Evolutionary conservation across 2,329 filamentous ascomycete species (phyloP).

Genomic region (Aspergillus fumigatus): DNA sequence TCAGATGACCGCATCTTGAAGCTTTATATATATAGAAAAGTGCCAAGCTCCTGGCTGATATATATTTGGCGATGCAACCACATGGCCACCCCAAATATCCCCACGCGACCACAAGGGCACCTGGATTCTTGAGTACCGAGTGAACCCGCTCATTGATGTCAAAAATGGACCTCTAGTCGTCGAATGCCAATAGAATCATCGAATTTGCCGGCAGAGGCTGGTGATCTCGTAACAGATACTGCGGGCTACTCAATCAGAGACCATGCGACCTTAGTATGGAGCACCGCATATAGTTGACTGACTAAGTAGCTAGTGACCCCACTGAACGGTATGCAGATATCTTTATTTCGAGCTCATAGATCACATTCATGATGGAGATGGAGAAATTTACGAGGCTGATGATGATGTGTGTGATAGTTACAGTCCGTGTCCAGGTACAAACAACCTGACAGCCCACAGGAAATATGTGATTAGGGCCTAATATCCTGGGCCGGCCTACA

Average conservation of each 20-base stretch:
- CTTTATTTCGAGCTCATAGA: neutral
- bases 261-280: neutral
- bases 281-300: neutral
- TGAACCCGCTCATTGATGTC: neutral
- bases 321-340: neutral
- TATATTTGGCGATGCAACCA: neutral
- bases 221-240: neutral
- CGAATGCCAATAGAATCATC: neutral
- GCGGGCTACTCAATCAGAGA: neutral
- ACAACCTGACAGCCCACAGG: too few species aligned
- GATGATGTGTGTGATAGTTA: neutral
- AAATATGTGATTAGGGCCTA: too few species aligned
- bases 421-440: neutral
- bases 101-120: neutral
- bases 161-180: neutral
- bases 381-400: neutral
- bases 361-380: too few species aligned
- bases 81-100: neutral
- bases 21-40: neutral
- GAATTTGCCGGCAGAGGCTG: neutral
- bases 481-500: too few species aligned
- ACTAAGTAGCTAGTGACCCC: neutral
- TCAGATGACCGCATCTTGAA: neutral
- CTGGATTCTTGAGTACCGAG: neutral
- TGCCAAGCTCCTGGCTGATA: neutral